These are phyloP conservation scores for Rhizopogon rudus DNA, from an alignment of 768 basidiomycete genomes.

Conservation along the genomic window DNA sequence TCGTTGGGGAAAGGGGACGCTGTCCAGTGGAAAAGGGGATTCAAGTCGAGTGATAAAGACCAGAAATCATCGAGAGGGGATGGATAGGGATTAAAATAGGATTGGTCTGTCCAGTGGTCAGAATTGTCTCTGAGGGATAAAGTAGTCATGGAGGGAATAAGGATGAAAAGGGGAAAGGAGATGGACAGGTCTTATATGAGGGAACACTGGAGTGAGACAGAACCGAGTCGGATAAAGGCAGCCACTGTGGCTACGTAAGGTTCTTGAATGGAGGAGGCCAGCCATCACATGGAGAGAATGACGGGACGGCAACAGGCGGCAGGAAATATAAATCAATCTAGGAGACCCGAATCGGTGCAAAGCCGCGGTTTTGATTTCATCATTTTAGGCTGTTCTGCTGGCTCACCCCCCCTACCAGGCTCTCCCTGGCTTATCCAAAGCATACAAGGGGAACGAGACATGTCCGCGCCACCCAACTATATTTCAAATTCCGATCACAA, in stretches of 20 bases:
- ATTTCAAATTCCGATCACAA: constrained; percentile 6
- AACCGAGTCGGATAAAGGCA: constrained; percentile 22
- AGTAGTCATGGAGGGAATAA: constrained; percentile 10
- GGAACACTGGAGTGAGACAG: constrained; percentile 21
- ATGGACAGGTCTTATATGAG: constrained; percentile 24
- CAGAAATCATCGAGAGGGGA: constrained; percentile 20
- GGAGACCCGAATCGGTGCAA: neutral
- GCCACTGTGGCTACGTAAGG: constrained; percentile 28
- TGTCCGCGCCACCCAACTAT: neutral
- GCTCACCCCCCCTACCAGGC: neutral
- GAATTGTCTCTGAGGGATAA: constrained; percentile 13
- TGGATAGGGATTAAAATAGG: constrained; percentile 2
- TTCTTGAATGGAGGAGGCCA: constrained; percentile 14
- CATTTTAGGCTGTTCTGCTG: neutral
- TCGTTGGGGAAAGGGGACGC: neutral
- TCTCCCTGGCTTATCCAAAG: neutral
- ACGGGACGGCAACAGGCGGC: neutral
- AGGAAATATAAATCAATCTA: neutral
- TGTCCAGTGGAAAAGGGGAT: constrained; percentile 1
- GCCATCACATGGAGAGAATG: constrained; percentile 8
- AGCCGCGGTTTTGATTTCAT: neutral
- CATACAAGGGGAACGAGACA: neutral
- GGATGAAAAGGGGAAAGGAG: constrained; percentile 1
- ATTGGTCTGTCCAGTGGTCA: neutral
- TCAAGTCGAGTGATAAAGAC: constrained; percentile 7